Percentiles rank a stretch among this genome's conserved stretches.
phyloP scores from a whole-genome alignment of 2,329 filamentous ascomycete genomes.

The Leptographium procerum region DNA sequence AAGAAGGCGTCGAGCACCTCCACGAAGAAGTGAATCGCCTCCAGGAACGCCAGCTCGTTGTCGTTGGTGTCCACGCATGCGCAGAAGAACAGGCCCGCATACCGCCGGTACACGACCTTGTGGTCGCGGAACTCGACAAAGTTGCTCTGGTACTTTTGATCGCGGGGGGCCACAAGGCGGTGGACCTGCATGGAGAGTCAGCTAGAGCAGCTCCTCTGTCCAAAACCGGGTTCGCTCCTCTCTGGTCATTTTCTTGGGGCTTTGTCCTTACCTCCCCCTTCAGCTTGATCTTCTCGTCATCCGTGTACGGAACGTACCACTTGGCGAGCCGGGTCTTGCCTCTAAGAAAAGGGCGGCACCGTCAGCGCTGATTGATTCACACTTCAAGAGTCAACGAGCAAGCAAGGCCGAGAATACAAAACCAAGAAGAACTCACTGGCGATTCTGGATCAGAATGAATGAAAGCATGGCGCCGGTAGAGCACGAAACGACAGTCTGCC shows the following conservation, averaged over 20 bases:
- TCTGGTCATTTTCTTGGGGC: too few relatives aligned
- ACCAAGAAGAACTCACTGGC: constrained; percentile 51
- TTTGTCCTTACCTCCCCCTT: constrained; percentile 89
- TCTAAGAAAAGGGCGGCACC: constrained; percentile 34
- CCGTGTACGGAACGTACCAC: constrained; percentile 97
- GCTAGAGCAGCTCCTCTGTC: background rate
- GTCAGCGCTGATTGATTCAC: background rate
- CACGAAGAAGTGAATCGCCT: constrained; percentile 98
- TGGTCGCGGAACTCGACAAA: constrained; percentile 94
- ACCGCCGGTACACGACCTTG: constrained; percentile 94
- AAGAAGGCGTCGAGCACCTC: constrained; percentile 98
- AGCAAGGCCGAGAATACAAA: too few relatives aligned
- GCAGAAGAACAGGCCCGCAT: constrained; percentile 97
- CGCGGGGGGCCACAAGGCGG: constrained; percentile 90
- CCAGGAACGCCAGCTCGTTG: constrained; percentile 92
- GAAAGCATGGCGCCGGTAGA: constrained; percentile 47
- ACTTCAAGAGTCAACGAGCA: background rate
- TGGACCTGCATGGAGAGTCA: constrained; percentile 53
- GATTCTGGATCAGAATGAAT: constrained; percentile 82
- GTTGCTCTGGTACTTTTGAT: constrained; percentile 99
- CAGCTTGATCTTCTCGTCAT: constrained; percentile 97
- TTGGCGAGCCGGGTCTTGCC: constrained; percentile 97
- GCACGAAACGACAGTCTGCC: background rate
- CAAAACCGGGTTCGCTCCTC: background rate
- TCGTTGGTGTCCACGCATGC: constrained; percentile 98